Evolutionary conservation across 768 basidiomycete species (phyloP), one percentile per base, ranked within the genome.

Genomic region (Tulasnella sp.): DNA sequence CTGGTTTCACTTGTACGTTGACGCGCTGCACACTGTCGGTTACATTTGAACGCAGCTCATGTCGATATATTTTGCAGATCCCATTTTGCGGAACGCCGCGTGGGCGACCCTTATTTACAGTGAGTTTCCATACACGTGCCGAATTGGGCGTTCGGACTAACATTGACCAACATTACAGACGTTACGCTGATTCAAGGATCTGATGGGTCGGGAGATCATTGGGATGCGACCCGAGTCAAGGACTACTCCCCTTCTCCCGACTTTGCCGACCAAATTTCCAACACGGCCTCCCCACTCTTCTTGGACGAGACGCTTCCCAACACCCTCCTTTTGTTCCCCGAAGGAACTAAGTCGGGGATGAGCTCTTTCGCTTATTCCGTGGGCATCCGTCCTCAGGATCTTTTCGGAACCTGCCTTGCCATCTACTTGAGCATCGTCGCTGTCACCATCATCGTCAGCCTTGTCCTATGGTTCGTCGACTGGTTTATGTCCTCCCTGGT

Each of bases 31-130:
- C 75, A 46, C 20, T 75, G 48, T 79, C 40, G 75, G 48, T 78
- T 22, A 9, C 69, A 8, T 11, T 24, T 24, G 18, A 40, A 34
- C 37, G 75, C 72, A 78, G 74, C 34, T 75, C 2, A 78, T 24
- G 34, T 42, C 58, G 28, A 22, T 60, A 14, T n/a, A 24, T 60
- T 31, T 79, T 80, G 50, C 84, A 97, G 96, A 98, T 86, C 97
- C 97, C n/a, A 87, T 98, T 58, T 88, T 98, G 72, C 90, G 93
- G 14, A 93, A 95, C 84, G 93, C 94, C 9, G 92, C 96, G 0
- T 99, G 97, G 97, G 91, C 97, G 22, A 93, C 92, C 40, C 84
- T 89, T 41, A 82, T 87, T 22, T 86, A 86, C 83, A 88, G 86
- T 86, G 72, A 80, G 85, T 84, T 31, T 22, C 42, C 14, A 50